These are phyloP conservation scores for Phytophthora syringae DNA, from an alignment of 352 stramenopile species.

Conservation along the genomic window DNA sequence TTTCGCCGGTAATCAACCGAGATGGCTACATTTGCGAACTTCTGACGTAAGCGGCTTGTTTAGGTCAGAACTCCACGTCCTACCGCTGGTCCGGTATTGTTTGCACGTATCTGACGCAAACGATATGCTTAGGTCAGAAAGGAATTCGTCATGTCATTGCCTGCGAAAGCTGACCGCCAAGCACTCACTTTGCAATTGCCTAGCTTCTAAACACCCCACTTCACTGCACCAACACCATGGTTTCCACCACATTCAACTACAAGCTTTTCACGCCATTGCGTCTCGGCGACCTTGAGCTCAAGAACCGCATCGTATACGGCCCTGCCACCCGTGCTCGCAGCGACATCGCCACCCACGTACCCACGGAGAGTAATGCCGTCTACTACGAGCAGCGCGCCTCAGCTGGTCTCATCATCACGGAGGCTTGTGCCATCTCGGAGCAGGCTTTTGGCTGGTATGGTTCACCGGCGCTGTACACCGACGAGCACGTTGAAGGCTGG, in stretches of 20 bases:
- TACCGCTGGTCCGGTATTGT: not conserved
- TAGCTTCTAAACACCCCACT: constrained; percentile 5
- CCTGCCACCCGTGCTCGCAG: constrained; percentile 44
- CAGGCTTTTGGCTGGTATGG: constrained; percentile 38
- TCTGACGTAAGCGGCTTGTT: constrained; percentile 26
- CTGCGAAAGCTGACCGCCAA: too few relatives aligned
- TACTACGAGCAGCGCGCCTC: constrained; percentile 52
- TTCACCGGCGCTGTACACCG: constrained; percentile 47
- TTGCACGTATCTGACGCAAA: constrained; percentile 7
- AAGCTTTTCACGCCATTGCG: constrained; percentile 38
- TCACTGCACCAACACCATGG: constrained; percentile 11
- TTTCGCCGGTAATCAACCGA: not conserved
- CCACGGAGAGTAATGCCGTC: constrained; percentile 28
- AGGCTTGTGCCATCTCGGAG: constrained; percentile 44
- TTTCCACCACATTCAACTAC: constrained; percentile 25
- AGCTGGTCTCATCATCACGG: constrained; percentile 55
- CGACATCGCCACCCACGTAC: constrained; percentile 19
- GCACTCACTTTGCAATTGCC: constrained; percentile 18
- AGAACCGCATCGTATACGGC: constrained; percentile 48
- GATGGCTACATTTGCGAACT: not conserved
- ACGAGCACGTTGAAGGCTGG: constrained; percentile 48
- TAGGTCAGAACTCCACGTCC: constrained; percentile 23
- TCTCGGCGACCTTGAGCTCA: too few relatives aligned
- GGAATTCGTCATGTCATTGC: too few relatives aligned
- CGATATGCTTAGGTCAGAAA: constrained; percentile 9